Evolutionary conservation across 208 protist species (phyloP).

Genomic region (Acanthamoeba healyi): DNA sequence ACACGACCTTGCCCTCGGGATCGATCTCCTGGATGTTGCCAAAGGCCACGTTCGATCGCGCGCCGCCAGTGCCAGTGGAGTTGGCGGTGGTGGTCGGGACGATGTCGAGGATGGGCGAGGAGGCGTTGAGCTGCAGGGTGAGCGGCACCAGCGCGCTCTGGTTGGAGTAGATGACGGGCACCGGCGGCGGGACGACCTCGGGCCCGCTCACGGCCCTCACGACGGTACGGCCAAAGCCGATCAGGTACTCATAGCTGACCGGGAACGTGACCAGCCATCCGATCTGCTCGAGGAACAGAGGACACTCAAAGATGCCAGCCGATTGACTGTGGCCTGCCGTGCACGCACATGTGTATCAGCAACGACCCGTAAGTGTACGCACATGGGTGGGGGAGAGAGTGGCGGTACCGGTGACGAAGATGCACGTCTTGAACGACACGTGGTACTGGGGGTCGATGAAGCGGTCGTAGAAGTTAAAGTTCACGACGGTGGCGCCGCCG

Average conservation of each 20-base stretch:
- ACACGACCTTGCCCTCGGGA: not conserved
- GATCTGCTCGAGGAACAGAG: not conserved
- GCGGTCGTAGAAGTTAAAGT: not conserved
- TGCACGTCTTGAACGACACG: not conserved
- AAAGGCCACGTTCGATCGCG: constrained; percentile 29
- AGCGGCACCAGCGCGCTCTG: not conserved
- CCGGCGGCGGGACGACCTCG: not conserved
- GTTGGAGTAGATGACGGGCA: not conserved
- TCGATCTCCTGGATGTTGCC: constrained; percentile 25
- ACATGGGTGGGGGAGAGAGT: not conserved
- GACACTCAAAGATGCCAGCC: not conserved
- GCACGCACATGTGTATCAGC: not conserved
- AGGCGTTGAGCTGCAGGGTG: constrained; percentile 6
- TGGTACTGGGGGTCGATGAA: not conserved
- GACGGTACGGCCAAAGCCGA: not conserved
- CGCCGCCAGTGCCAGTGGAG: too few species aligned
- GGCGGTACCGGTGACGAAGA: not conserved
- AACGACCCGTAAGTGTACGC: not conserved
- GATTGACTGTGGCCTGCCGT: not conserved
- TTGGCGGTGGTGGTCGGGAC: not conserved
- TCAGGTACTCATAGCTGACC: not conserved
- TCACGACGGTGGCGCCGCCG: not conserved
- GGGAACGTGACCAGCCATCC: not conserved
- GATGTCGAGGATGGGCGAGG: constrained; percentile 18
- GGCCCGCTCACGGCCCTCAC: not conserved